Conservation (phyloP, 306 rosid genomes). For the Pueraria montana region DNA sequence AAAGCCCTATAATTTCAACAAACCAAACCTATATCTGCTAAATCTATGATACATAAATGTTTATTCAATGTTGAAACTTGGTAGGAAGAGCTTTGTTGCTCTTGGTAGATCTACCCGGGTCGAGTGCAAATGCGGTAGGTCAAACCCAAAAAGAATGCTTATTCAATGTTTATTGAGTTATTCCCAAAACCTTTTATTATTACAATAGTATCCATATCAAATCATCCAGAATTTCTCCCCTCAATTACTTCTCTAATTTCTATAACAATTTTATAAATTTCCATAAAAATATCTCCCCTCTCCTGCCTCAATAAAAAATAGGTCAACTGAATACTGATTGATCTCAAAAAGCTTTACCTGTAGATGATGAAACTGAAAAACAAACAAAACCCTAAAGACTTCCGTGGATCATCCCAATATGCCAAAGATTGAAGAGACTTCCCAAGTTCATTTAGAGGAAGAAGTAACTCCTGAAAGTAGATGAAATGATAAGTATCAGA, state of each 20-base stretch:
- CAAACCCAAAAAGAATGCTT: neutral
- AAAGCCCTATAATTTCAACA: conserved; percentile 13
- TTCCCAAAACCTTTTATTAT: conserved; percentile 9
- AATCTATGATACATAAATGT: conserved; percentile 10
- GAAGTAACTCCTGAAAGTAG: conserved; percentile 82
- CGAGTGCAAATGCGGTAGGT: neutral
- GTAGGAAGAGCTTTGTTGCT: neutral
- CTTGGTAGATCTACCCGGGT: neutral
- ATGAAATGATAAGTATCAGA: conserved; percentile 35
- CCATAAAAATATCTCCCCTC: neutral
- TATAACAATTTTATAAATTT: conserved; percentile 8
- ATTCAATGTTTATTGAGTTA: neutral
- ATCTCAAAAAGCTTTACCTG: conserved; percentile 67
- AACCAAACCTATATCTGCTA: neutral
- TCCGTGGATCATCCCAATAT: conserved; percentile 87
- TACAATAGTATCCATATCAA: conserved; percentile 14
- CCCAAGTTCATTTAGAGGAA: conserved; percentile 76
- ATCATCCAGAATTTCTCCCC: conserved; percentile 15
- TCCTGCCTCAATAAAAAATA: conserved; percentile 2
- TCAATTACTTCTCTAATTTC: neutral
- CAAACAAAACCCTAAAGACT: conserved; percentile 78
- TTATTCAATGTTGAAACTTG: neutral
- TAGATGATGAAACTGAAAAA: conserved; percentile 74
- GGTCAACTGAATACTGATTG: conserved; percentile 36
- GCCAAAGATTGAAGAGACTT: conserved; percentile 77